Evolutionary conservation across 2,329 filamentous ascomycete genomes (phyloP).

Genomic region (Acrodontium crateriforme): DNA sequence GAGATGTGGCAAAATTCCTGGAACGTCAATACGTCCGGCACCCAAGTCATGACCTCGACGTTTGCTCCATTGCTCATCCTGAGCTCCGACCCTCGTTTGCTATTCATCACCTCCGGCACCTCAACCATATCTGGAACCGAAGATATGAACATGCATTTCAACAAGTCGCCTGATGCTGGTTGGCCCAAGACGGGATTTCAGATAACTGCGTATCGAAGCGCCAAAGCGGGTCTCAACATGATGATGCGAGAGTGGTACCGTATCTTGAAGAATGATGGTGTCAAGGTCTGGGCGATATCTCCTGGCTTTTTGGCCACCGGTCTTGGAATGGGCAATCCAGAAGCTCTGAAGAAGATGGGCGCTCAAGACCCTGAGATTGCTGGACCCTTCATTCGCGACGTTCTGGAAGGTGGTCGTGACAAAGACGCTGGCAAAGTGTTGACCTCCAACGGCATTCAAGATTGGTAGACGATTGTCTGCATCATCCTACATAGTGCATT

Average conservation of each 20-base stretch:
- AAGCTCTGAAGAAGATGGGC: slow-evolving; percentile 23
- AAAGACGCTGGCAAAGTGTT: slow-evolving; percentile 26
- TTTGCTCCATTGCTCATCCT: slow-evolving; percentile 26
- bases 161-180: slow-evolving; percentile 22
- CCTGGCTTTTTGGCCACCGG: slow-evolving; percentile 36
- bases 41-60: slow-evolving; percentile 23
- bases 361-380: slow-evolving; percentile 24
- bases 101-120: slow-evolving; percentile 30
- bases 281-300: slow-evolving; percentile 35
- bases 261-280: slow-evolving; percentile 27
- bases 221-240: slow-evolving; percentile 37
- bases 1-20: slow-evolving; percentile 24
- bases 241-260: slow-evolving; percentile 35
- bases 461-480: slow-evolving; percentile 20
- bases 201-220: slow-evolving; percentile 26
- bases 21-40: slow-evolving; percentile 26
- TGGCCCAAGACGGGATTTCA: slow-evolving; percentile 23
- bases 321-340: slow-evolving; percentile 22
- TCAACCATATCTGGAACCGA: slow-evolving; percentile 25
- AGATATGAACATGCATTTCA: slow-evolving; percentile 13
- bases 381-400: slow-evolving; percentile 24
- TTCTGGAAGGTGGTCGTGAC: slow-evolving; percentile 28
- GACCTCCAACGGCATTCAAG: slow-evolving; percentile 21
- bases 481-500: no score
- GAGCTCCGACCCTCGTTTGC: slow-evolving; percentile 21